Percentiles rank a stretch among this genome's conserved stretches.
phyloP scores from a whole-genome alignment of 2,329 filamentous ascomycete genomes.

The Aphanocladium album region DNA sequence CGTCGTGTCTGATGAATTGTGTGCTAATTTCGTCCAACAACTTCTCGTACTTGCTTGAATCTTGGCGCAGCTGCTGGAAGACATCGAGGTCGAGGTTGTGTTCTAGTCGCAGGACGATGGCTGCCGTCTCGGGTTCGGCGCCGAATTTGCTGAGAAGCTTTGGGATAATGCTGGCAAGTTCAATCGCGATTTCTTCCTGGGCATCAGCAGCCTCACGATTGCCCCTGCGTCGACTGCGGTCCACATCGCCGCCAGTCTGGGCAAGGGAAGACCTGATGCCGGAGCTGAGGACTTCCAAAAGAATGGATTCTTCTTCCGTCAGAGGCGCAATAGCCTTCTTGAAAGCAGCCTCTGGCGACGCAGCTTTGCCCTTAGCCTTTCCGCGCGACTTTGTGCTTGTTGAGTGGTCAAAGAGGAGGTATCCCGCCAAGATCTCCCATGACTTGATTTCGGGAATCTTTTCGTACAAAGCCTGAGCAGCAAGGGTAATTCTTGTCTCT shows the following conservation, averaged over 20 bases:
- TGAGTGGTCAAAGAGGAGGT: slow-evolving; percentile 89
- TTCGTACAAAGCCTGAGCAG: slow-evolving; percentile 80
- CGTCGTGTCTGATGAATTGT: slow-evolving; percentile 89
- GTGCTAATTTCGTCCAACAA: slow-evolving; percentile 88
- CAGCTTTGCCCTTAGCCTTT: slow-evolving; percentile 48
- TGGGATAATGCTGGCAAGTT: slow-evolving; percentile 74
- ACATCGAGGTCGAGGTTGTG: slow-evolving; percentile 81
- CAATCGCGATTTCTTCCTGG: slow-evolving; percentile 72
- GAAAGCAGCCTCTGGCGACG: slow-evolving; percentile 54
- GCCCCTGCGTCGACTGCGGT: slow-evolving; percentile 52
- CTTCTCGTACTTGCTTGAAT: slow-evolving; percentile 71
- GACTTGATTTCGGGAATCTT: slow-evolving; percentile 73
- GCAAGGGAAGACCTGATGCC: slow-evolving; percentile 71
- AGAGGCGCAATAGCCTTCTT: slow-evolving; percentile 69
- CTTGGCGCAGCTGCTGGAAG: slow-evolving; percentile 84
- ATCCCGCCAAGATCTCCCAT: slow-evolving; percentile 86
- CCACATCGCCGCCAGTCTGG: slow-evolving; percentile 56
- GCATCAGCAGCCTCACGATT: slow-evolving; percentile 62
- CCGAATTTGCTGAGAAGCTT: slow-evolving; percentile 89
- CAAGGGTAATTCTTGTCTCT: slow-evolving; percentile 80
- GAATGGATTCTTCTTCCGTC: slow-evolving; percentile 72
- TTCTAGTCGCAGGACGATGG: slow-evolving; percentile 78
- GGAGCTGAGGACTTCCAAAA: slow-evolving; percentile 82
- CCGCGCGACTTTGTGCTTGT: slow-evolving; percentile 48
- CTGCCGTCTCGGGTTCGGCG: slow-evolving; percentile 79